phyloP scores from a whole-genome alignment of 768 basidiomycete genomes.

The Termitomyces sp. region DNA sequence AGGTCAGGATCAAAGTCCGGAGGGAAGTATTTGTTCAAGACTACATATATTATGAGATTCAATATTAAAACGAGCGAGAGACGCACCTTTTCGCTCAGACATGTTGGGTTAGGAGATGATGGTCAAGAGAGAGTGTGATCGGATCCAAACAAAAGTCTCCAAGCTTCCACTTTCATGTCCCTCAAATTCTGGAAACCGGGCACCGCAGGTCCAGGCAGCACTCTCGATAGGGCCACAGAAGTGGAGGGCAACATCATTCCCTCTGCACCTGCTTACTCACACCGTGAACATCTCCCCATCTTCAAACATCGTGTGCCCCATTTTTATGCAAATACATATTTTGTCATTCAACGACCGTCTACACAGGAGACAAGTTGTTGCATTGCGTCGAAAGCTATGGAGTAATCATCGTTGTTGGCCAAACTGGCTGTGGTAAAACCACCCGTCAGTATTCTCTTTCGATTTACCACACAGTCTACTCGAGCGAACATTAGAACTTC shows the following conservation, averaged over 20 bases:
- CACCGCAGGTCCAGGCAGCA: slow-evolving; percentile 79
- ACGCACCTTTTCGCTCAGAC: slow-evolving; percentile 81
- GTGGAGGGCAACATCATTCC: slow-evolving; percentile 70
- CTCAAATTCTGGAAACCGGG: slow-evolving; percentile 91
- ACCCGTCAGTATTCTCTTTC: slow-evolving; percentile 65
- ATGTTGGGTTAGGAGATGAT: slow-evolving; percentile 39
- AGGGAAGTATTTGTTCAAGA: slow-evolving; percentile 94
- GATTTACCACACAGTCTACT: slow-evolving; percentile 11
- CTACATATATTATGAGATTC: slow-evolving; percentile 34
- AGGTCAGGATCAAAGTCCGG: slow-evolving; percentile 98
- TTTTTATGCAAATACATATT: slow-evolving; percentile 2
- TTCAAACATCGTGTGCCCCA: slow-evolving; percentile 74
- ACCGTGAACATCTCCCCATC: slow-evolving; percentile 85
- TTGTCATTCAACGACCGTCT: not conserved
- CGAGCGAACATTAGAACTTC: slow-evolving; percentile 64
- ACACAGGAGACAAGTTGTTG: slow-evolving; percentile 71
- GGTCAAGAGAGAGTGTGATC: slow-evolving; percentile 4
- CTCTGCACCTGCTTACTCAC: slow-evolving; percentile 58
- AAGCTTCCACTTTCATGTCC: slow-evolving; percentile 35
- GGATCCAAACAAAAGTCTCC: slow-evolving; percentile 15
- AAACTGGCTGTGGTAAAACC: slow-evolving; percentile 97
- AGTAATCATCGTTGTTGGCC: slow-evolving; percentile 86
- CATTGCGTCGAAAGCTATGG: slow-evolving; percentile 83
- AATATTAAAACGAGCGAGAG: not conserved
- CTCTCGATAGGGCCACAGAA: slow-evolving; percentile 80